Conservation (phyloP, 495 filamentous ascomycete genomes). For the Haplographium delicatum region DNA sequence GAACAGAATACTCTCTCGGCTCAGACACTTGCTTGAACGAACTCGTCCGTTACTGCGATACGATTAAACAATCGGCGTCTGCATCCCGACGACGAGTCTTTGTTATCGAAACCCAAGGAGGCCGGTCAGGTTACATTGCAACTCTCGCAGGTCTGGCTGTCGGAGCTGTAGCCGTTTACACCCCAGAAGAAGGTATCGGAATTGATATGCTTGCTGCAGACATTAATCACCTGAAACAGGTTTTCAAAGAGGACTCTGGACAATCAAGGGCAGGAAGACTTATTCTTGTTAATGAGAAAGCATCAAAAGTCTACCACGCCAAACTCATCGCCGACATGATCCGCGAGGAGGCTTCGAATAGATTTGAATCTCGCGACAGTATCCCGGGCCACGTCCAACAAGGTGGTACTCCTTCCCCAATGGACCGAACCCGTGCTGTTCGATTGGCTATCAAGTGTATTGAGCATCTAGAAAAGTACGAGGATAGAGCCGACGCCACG, state of each 20-base stretch:
- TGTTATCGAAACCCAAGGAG: conserved; percentile 96
- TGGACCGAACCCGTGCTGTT: conserved; percentile 92
- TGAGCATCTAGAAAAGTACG: conserved; percentile 78
- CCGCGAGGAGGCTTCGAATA: conserved; percentile 82
- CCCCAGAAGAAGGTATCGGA: conserved; percentile 92
- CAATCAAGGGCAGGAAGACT: conserved; percentile 89
- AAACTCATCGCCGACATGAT: conserved; percentile 95
- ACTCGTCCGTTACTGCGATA: conserved; percentile 93
- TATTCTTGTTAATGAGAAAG: conserved; percentile 90
- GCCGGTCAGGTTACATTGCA: conserved; percentile 89
- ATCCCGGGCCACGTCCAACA: conserved; percentile 97
- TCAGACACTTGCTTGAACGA: conserved; percentile 97
- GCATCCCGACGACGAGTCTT: conserved; percentile 90
- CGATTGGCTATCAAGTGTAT: conserved; percentile 88
- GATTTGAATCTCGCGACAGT: conserved; percentile 89
- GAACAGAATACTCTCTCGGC: conserved; percentile 94
- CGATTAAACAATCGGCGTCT: conserved; percentile 93
- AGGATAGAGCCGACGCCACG: conserved; percentile 56
- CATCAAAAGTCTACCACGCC: conserved; percentile 83
- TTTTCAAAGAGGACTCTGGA: conserved; percentile 80
- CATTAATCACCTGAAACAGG: conserved; percentile 82
- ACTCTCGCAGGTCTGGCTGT: conserved; percentile 84
- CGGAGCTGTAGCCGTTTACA: conserved; percentile 93
- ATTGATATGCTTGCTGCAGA: conserved; percentile 89
- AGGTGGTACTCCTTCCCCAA: conserved; percentile 85